Evolutionary conservation across 164 flowering plant genomes (phyloP).

Genomic region (Tetrastigma voinierianum): DNA sequence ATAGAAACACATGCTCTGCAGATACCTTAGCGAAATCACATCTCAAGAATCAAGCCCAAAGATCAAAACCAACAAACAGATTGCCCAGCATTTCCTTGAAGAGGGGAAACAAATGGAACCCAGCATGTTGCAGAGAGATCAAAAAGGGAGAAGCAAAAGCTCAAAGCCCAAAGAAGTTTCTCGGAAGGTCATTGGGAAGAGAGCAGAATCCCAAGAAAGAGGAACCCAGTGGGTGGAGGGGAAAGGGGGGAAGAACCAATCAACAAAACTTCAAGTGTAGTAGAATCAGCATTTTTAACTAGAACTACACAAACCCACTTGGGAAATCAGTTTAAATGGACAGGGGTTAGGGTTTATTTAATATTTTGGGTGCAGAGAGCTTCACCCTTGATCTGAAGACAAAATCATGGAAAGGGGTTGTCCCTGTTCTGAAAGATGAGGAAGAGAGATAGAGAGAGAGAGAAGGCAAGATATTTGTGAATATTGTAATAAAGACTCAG

Average conservation of each 20-base stretch:
- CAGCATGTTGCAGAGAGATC: constrained; percentile 20
- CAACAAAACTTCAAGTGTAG: constrained; percentile 6
- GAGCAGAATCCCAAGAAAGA: constrained; percentile 24
- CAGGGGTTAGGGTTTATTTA: constrained; percentile 20
- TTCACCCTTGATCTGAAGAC: constrained; percentile 32
- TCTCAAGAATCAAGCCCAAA: constrained; percentile 20
- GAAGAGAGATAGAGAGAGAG: constrained; percentile 17
- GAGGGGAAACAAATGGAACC: constrained; percentile 24
- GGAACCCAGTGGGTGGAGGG: too few relatives aligned
- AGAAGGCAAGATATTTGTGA: constrained; percentile 15
- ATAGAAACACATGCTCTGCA: constrained; percentile 21
- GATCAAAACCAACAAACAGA: constrained; percentile 13
- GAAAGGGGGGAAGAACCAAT: constrained; percentile 14
- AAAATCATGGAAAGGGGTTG: constrained; percentile 23
- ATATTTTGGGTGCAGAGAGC: constrained; percentile 11
- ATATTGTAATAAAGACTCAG: constrained; percentile 15
- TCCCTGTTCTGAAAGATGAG: constrained; percentile 11
- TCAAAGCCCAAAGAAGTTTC: constrained; percentile 14
- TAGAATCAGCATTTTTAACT: constrained; percentile 7
- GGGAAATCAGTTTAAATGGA: constrained; percentile 2
- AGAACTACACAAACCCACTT: constrained; percentile 18
- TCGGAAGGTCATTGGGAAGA: constrained; percentile 30
- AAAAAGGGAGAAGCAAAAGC: constrained; percentile 13
- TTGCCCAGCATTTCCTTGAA: constrained; percentile 12
- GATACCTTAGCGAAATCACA: constrained; percentile 6